A percentile compares a stretch with the other conserved stretches of the same genome.
Conservation (phyloP, 345 rosid species). For the Syzygium grande region DNA sequence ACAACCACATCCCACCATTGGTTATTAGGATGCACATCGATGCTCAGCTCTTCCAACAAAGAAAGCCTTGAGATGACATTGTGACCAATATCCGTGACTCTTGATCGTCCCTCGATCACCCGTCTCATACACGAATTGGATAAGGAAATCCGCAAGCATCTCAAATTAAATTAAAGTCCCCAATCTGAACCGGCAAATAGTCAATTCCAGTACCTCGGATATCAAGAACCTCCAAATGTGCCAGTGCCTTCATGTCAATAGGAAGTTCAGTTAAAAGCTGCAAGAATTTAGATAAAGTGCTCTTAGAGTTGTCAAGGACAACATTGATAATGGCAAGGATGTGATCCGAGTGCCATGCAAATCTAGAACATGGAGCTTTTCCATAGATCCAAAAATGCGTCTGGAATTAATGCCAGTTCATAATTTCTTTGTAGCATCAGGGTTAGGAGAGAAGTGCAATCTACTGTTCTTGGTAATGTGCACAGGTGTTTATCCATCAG, state of each 20-base stretch:
- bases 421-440: conserved; percentile 8
- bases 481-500: conserved; percentile 10
- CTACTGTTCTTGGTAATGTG: conserved; percentile 4
- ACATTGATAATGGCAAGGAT: conserved; percentile 8
- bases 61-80: conserved; percentile 16
- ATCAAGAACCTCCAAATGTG: conserved; percentile 16
- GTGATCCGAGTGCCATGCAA: conserved; percentile 9
- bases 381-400: conserved; percentile 10
- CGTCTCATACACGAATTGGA: not conserved
- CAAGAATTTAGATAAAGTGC: conserved; percentile 25
- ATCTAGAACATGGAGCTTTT: conserved; percentile 19
- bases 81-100: not conserved
- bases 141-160: conserved; percentile 15
- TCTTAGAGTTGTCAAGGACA: not conserved
- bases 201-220: conserved; percentile 7
- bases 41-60: conserved; percentile 18
- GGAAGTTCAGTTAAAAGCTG: conserved; percentile 10
- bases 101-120: not conserved
- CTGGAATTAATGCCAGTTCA: conserved; percentile 5
- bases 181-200: conserved; percentile 2
- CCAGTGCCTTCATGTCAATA: not conserved
- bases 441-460: conserved; percentile 8
- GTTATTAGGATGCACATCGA: conserved; percentile 11
- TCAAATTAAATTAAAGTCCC: conserved; percentile 2
- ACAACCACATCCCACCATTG: conserved; percentile 8